Evolutionary conservation across 2,329 filamentous ascomycete genomes (phyloP).

Genomic region (Fusarium proliferatum): DNA sequence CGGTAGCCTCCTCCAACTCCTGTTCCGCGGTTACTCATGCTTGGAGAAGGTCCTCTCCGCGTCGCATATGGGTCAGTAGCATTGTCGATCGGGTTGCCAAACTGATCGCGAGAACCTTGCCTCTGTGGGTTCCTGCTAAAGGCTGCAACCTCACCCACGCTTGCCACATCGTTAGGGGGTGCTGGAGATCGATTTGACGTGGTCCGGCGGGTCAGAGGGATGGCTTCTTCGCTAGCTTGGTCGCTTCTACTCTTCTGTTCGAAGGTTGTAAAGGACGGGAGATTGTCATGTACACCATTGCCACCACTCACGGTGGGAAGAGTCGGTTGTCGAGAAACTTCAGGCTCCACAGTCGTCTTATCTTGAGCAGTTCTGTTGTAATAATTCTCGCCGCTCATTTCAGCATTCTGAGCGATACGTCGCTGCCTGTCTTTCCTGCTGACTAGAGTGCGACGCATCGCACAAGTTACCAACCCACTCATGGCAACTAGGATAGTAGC

Average conservation of each 20-base stretch:
- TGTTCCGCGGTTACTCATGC: constrained; percentile 65
- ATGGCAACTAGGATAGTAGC: constrained; percentile 87
- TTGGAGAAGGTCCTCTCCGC: constrained; percentile 59
- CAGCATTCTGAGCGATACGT: constrained; percentile 90
- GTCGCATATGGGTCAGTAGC: constrained; percentile 58
- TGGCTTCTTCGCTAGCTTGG: constrained; percentile 73
- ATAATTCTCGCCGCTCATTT: constrained; percentile 96
- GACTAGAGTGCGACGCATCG: constrained; percentile 92
- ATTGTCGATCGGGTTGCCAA: constrained; percentile 68
- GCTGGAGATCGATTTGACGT: constrained; percentile 68
- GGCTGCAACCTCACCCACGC: constrained; percentile 49
- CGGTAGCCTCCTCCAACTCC: constrained; percentile 61
- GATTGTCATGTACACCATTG: constrained; percentile 60
- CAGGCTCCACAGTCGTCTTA: constrained; percentile 56
- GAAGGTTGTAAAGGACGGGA: constrained; percentile 71
- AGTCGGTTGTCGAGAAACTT: constrained; percentile 64
- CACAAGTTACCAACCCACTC: constrained; percentile 87
- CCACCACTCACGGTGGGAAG: constrained; percentile 67
- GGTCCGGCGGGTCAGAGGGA: constrained; percentile 75
- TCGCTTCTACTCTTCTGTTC: constrained; percentile 74
- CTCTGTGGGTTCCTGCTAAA: constrained; percentile 50
- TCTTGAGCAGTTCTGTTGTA: constrained; percentile 76
- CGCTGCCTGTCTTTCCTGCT: constrained; percentile 93
- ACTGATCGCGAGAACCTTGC: constrained; percentile 68
- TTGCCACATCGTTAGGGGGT: constrained; percentile 54